Base-by-base conservation (phyloP, 306 rosid genomes). In the Vigna mungo region DNA sequence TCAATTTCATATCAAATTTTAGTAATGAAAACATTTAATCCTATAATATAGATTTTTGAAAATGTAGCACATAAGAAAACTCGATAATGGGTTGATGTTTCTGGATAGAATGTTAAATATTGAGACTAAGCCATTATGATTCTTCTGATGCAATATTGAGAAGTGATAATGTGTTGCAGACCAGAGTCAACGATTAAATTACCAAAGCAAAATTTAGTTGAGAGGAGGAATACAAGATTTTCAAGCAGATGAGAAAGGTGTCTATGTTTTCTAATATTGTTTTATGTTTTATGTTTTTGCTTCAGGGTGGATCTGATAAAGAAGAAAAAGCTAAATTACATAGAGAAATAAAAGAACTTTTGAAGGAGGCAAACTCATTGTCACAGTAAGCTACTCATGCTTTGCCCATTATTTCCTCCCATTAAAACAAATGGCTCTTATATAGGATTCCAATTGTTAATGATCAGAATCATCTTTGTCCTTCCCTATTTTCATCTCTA, bases 281-380 rank as follows among this genome's bases (percentile, higher is more conserved):
- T n/a, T n/a, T n/a, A n/a, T n/a, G 30, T 49, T 9, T 10, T 64
- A 9, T 71, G 43, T 30, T 74, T 83, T 84, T 56, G 60, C 78
- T 56, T 70, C 81, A 92, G 94, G 36, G 68, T 59, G 91, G 87
- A 77, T 81, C 77, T 16, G 86, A 70, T 51, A 86, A 72, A 21
- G 81, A 74, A 10, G 82, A 68, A 70, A 93, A 78, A 78, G 72
- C 15, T 66, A 81, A 83, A 74, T 68, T 95, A 83, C 88, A 84
- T 39, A 82, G 23, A 70, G 96, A 91, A 84, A 92, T 95, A 78
- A 88, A 84, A 70, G 80, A 88, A 68, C 92, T 92, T 60, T 62
- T 89, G 86, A 92, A 80, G 74, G 97, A 92, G 80, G 98, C 97
- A 11, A 86, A 84, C 91, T 43, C 89, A 61, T 68, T 88, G 84